Conservation (phyloP, 306 rosid species). For the Corylus americana region DNA sequence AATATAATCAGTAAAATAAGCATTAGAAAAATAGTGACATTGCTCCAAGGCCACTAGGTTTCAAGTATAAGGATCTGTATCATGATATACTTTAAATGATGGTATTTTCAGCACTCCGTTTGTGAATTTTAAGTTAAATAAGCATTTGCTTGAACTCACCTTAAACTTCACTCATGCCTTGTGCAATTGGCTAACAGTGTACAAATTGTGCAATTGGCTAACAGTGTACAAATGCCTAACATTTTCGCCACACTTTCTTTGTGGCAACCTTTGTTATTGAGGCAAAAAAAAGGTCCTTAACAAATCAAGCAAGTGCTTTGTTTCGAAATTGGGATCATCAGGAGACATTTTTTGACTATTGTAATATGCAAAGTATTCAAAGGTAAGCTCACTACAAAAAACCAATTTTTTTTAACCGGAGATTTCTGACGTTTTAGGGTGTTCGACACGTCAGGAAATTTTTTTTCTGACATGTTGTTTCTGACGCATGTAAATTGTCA, state of each 20-base stretch:
- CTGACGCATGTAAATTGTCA: too few species aligned
- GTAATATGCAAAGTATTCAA: fast-evolving
- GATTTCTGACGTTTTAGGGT: too few species aligned
- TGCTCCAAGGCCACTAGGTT: constrained; percentile 12
- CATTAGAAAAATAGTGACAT: not conserved
- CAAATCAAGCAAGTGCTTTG: not conserved
- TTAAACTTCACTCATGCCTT: constrained; percentile 6
- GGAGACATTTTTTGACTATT: fast-evolving
- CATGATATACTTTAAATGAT: fast-evolving
- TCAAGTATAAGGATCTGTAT: not conserved
- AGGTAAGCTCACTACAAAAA: not conserved
- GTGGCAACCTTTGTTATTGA: too few species aligned
- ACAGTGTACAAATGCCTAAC: not conserved
- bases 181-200: too few species aligned
- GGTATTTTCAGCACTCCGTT: not conserved
- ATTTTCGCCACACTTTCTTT: fast-evolving
- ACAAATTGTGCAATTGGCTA: too few species aligned
- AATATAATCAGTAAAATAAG: not conserved
- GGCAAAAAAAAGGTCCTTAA: not conserved
- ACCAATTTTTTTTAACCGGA: too few species aligned
- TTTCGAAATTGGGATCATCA: not conserved
- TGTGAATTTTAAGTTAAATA: not conserved
- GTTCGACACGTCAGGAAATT: too few species aligned
- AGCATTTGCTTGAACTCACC: not conserved
- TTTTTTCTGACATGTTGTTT: too few species aligned